Evolutionary conservation across 108 stramenopile species (phyloP).

Genomic region (Heterococcus sp.): DNA sequence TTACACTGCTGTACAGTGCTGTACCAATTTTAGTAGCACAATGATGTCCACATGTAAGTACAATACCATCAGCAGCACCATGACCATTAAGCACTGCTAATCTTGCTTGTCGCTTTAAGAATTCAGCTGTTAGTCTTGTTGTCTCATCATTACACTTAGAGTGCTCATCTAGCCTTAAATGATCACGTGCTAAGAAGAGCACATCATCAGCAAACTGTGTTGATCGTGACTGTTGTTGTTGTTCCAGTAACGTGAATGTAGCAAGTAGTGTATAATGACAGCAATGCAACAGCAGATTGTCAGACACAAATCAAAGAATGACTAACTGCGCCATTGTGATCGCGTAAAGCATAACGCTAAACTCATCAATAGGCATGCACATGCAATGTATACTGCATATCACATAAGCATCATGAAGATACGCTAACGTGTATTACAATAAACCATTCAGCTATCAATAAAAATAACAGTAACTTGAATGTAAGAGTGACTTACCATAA

Average conservation of each 20-base stretch:
- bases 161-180: slow-evolving; percentile 74
- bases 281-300: too few species aligned
- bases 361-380: too few species aligned
- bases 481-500: slow-evolving; percentile 60
- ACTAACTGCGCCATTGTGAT: too few species aligned
- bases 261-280: too few species aligned
- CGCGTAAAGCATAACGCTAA: too few species aligned
- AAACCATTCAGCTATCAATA: too few species aligned
- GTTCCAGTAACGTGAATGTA: too few species aligned
- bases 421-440: too few species aligned
- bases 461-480: slow-evolving; percentile 56
- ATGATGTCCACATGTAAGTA: slow-evolving; percentile 80
- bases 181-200: slow-evolving; percentile 86
- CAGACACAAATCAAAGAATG: too few species aligned
- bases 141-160: slow-evolving; percentile 20
- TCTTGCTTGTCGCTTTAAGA: slow-evolving; percentile 69
- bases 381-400: too few species aligned
- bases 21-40: slow-evolving; percentile 80
- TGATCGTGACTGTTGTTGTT: slow-evolving; percentile 23
- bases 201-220: slow-evolving; percentile 82
- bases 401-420: too few species aligned
- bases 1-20: slow-evolving; percentile 72
- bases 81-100: slow-evolving; percentile 83
- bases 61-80: slow-evolving; percentile 66
- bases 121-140: slow-evolving; percentile 52